Conservation (phyloP, 306 rosid genomes). For the Citrullus colocynthis region DNA sequence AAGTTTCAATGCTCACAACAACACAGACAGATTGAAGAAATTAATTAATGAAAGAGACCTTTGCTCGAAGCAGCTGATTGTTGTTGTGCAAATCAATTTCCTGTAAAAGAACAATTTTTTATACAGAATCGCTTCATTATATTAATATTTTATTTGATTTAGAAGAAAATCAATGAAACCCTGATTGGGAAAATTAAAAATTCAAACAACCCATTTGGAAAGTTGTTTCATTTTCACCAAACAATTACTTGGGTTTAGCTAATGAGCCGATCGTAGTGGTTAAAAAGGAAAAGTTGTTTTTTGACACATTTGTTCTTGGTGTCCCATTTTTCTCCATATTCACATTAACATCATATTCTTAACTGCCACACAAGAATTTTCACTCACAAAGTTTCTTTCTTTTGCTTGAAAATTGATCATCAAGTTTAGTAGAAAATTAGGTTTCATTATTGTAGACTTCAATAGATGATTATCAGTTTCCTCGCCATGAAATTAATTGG, state of each 20-base stretch:
- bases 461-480: background rate
- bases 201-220: background rate
- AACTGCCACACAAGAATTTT: background rate
- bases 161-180: background rate
- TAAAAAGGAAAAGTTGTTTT: background rate
- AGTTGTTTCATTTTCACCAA: background rate
- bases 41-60: constrained; percentile 23
- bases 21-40: background rate
- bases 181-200: background rate
- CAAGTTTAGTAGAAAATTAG: background rate
- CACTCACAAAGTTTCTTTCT: background rate
- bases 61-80: constrained; percentile 88
- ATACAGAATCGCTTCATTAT: too few species aligned
- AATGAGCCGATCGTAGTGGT: background rate
- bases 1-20: background rate
- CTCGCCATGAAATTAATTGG: too few species aligned
- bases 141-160: background rate
- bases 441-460: background rate
- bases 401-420: background rate
- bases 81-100: constrained; percentile 86
- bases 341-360: background rate
- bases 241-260: background rate
- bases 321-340: background rate
- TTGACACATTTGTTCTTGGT: background rate
- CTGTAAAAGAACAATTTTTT: constrained; percentile 23